Evolutionary conservation across 805 yeast genomes (phyloP).

Genomic region (Yarrowia yakushimensis): DNA sequence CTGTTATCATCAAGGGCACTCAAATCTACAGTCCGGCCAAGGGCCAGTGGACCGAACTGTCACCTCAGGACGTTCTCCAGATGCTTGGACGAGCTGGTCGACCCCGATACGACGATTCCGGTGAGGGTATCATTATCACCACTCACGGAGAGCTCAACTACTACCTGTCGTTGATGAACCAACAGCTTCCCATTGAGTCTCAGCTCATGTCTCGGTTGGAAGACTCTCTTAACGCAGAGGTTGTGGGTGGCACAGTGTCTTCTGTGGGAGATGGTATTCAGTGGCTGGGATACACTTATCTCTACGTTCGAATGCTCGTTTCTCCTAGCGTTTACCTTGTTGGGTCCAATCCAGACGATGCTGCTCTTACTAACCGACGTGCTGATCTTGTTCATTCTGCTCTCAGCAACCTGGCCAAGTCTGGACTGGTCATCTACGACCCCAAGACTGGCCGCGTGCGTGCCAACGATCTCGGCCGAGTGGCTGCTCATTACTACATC

Average conservation of each 20-base stretch:
- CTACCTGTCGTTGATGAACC: slow-evolving; percentile 84
- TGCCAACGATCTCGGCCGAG: slow-evolving; percentile 70
- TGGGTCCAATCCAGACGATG: slow-evolving; percentile 53
- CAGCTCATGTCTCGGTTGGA: slow-evolving; percentile 68
- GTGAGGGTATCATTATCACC: slow-evolving; percentile 92
- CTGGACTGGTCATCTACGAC: slow-evolving; percentile 61
- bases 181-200: slow-evolving; percentile 89
- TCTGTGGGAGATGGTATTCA: slow-evolving; percentile 61
- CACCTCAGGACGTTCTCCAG: slow-evolving; percentile 92
- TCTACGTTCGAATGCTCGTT: slow-evolving; percentile 70
- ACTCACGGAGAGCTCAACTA: slow-evolving; percentile 81
- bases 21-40: slow-evolving; percentile 88
- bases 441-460: slow-evolving; percentile 46
- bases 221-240: slow-evolving; percentile 82
- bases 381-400: slow-evolving; percentile 76
- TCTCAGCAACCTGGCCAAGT: slow-evolving; percentile 51
- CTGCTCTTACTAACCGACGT: slow-evolving; percentile 49
- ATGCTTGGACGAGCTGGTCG: slow-evolving; percentile 99
- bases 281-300: slow-evolving; percentile 79
- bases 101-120: slow-evolving; percentile 87
- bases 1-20: slow-evolving; percentile 90
- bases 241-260: slow-evolving; percentile 66
- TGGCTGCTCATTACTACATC: slow-evolving; percentile 85
- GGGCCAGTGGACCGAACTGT: slow-evolving; percentile 85
- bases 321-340: slow-evolving; percentile 75